Conservation (phyloP, 441 rosid genomes). For the Capsella rubella region DNA sequence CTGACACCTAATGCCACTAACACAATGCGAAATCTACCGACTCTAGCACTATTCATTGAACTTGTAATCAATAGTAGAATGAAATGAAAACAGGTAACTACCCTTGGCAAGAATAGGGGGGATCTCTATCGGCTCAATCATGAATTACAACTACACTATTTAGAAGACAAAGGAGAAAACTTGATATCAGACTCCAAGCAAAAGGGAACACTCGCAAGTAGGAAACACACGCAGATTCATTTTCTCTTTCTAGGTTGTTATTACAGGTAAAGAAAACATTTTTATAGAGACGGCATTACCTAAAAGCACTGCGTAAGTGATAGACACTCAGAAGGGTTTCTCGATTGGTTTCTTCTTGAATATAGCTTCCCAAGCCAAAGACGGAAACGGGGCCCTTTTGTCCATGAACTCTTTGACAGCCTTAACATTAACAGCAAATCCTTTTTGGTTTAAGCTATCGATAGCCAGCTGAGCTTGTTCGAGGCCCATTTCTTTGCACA, state of each 20-base stretch:
- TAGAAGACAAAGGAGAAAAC: not conserved
- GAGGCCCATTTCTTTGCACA: constrained; percentile 73
- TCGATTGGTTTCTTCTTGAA: constrained; percentile 56
- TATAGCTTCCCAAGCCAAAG: constrained; percentile 76
- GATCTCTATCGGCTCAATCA: not conserved
- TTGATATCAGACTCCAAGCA: constrained; percentile 9
- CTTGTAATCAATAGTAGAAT: not conserved
- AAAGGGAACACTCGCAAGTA: constrained; percentile 15
- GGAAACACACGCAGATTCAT: constrained; percentile 10
- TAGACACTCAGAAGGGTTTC: constrained; percentile 36
- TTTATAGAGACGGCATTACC: not conserved
- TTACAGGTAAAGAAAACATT: constrained; percentile 29
- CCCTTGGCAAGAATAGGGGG: constrained; percentile 11
- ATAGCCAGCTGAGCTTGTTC: constrained; percentile 61
- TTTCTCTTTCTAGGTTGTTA: constrained; percentile 13
- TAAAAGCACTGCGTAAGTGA: constrained; percentile 17
- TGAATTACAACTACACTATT: constrained; percentile 5
- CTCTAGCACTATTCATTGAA: not conserved
- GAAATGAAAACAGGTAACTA: constrained; percentile 1
- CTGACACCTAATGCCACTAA: constrained; percentile 7
- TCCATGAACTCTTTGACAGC: constrained; percentile 82
- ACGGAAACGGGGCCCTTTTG: constrained; percentile 65
- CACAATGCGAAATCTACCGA: constrained; percentile 8
- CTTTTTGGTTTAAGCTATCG: constrained; percentile 59
- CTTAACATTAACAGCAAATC: constrained; percentile 67